A percentile compares a stretch with the other conserved stretches of the same genome.
These are phyloP conservation scores for Pisolithus marmoratus DNA, from an alignment of 768 basidiomycete genomes.

Conservation along the genomic window DNA sequence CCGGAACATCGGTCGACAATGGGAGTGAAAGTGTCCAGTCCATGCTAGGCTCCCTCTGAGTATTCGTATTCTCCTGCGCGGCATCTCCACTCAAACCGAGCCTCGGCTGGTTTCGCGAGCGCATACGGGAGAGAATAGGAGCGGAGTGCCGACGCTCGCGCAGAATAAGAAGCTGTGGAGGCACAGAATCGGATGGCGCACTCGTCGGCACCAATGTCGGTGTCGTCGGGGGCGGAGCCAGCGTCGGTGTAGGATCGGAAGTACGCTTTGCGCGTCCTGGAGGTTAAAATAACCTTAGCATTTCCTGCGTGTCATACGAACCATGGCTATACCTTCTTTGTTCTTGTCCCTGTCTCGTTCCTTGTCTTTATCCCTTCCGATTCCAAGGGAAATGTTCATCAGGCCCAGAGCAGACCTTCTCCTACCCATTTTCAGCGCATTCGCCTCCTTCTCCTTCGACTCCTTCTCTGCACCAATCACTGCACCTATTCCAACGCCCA, in stretches of 20 bases:
- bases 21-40: slow-evolving; percentile 30
- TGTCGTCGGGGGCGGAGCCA: slow-evolving; percentile 4
- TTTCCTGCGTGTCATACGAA: background rate
- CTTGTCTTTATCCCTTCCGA: background rate
- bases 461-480: background rate
- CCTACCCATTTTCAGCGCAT: background rate
- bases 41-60: background rate
- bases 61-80: background rate
- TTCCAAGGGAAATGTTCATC: background rate
- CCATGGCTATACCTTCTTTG: background rate
- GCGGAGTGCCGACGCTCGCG: slow-evolving; percentile 28
- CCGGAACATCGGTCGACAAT: slow-evolving; percentile 23
- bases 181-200: background rate
- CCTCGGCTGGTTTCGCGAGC: background rate
- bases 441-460: background rate
- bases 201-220: background rate
- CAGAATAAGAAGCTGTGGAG: slow-evolving; percentile 16
- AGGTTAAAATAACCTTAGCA: too few species aligned
- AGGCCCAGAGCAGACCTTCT: background rate
- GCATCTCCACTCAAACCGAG: background rate
- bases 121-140: slow-evolving; percentile 15
- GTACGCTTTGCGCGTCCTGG: background rate
- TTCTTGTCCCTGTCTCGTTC: background rate
- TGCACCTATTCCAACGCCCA: background rate
- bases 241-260: background rate